phyloP scores from a whole-genome alignment of 2,329 filamentous ascomycete genomes.

The Chrysoporthe deuterocubensis region DNA sequence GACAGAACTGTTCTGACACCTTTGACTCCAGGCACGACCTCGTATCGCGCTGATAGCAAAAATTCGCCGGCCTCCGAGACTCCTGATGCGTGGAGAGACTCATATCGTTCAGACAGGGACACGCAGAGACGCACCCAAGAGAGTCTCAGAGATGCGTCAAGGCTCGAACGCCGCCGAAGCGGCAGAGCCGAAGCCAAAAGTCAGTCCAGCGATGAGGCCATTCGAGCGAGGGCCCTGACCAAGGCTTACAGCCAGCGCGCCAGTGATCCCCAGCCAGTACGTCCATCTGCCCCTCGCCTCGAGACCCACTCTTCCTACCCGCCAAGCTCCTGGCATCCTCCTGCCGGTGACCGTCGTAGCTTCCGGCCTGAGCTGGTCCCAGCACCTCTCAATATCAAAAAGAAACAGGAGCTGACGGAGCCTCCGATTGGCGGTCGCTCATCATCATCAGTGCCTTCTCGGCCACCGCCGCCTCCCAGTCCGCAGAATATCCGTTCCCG shows the following conservation, averaged over 20 bases:
- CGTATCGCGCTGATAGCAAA: not conserved
- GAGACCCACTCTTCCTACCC: not conserved
- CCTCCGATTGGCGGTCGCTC: not conserved
- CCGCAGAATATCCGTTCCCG: not conserved
- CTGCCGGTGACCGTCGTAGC: not conserved
- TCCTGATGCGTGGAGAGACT: no score
- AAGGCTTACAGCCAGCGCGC: slow-evolving; percentile 2
- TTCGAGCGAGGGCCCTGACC: slow-evolving; percentile 2
- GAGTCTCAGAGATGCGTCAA: not conserved
- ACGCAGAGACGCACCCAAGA: slow-evolving; percentile 6
- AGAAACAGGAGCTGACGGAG: not conserved
- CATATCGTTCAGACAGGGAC: not conserved
- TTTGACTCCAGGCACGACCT: not conserved
- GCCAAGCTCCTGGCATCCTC: not conserved
- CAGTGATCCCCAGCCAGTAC: not conserved
- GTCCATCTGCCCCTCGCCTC: not conserved
- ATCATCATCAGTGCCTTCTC: not conserved
- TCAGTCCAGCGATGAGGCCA: not conserved
- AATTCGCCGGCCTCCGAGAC: not conserved
- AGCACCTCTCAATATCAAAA: slow-evolving; percentile 1
- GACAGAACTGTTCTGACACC: not conserved
- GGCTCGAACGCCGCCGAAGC: not conserved
- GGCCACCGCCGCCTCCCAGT: not conserved
- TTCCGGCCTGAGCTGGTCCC: slow-evolving; percentile 3
- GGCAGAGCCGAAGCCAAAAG: not conserved